Evolutionary conservation across 2,329 filamentous ascomycete species (phyloP).

Genomic region (Cylindrodendrum hubeiense): DNA sequence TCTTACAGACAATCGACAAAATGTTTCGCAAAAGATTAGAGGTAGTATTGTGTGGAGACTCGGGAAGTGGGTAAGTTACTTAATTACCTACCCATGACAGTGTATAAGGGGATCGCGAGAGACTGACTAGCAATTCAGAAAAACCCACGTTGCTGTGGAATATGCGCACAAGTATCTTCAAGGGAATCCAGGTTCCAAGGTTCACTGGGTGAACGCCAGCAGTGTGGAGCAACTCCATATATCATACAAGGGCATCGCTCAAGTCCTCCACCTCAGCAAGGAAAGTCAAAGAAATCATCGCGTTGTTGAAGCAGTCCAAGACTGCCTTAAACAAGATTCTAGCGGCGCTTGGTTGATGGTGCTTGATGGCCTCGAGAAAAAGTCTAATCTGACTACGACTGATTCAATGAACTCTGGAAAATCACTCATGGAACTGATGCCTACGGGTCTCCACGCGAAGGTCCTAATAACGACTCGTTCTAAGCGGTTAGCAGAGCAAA

Average conservation of each 20-base stretch:
- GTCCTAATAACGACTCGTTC: slow-evolving; percentile 13
- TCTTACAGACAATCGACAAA: neutral
- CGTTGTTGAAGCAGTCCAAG: slow-evolving; percentile 1
- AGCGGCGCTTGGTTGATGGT: slow-evolving; percentile 21
- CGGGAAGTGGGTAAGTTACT: slow-evolving; percentile 2
- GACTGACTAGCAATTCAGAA: neutral
- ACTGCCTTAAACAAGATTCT: slow-evolving; percentile 8
- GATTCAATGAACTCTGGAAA: neutral
- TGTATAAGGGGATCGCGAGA: no score
- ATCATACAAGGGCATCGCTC: slow-evolving; percentile 15
- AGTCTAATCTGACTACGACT: slow-evolving; percentile 1
- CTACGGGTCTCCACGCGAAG: slow-evolving; percentile 2
- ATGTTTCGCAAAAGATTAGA: neutral
- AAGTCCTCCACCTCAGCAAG: slow-evolving; percentile 4
- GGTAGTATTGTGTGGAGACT: neutral
- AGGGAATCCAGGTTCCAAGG: neutral
- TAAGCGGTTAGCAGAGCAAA: neutral
- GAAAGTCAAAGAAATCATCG: neutral
- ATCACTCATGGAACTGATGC: slow-evolving; percentile 16
- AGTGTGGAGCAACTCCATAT: slow-evolving; percentile 18
- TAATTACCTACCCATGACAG: no score
- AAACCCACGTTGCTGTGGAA: slow-evolving; percentile 25
- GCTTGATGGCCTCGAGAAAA: slow-evolving; percentile 18
- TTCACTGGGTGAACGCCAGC: slow-evolving; percentile 23
- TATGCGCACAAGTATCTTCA: slow-evolving; percentile 14